Base-by-base conservation (phyloP, 2,329 filamentous ascomycete species). In the Beauveria scarabaeidicola region DNA sequence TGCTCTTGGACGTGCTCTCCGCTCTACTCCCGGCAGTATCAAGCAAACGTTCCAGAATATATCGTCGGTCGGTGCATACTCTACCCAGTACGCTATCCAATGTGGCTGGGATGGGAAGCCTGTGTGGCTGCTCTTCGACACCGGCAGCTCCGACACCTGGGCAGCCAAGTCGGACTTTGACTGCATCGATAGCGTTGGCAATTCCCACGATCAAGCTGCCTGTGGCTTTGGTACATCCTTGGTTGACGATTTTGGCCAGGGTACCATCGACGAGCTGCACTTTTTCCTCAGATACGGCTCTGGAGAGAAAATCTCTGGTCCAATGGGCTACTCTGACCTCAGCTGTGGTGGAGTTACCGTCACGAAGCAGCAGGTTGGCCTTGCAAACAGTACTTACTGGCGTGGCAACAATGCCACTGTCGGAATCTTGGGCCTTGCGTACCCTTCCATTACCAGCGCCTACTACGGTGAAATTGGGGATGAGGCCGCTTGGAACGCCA, bases 81-180 rank as follows among this genome's bases (percentile, higher is more conserved):
- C 74, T 6, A 77, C 74, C 2, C 74, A 76, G 55, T 77, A 77
- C 55, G 74, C 72, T 58, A 68, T 77, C 47, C 66, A 75, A 51
- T 75, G 74, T 50, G 64, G 59, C 4, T 77, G 75, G 74, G 74
- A 76, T 40, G 69, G 68, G 17, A 66, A 66, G 8, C 69, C 71
- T 0, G 64, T 75, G 32, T 75, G 72, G 69, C 66, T 82, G 29
- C 65, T 80, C 13, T 70, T 82, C 51, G 78, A 81, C 63, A 81
- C 78, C 0, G 79, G 77, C 25, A 80, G 78, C 65, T 75, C 78
- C 23, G 79, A 82, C 62, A 81, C 79, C 1, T 82, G 79, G 79
- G 72, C 75, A 2, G 73, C 73, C 38, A 69, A 70, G 11, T 66
- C 65, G 1, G 70, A 72, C 32, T 80, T 79, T 62, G 65, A 67